These are phyloP conservation scores for Gnomoniopsis smithogilvyi DNA, from an alignment of 2,329 filamentous ascomycete genomes.

Conservation along the genomic window DNA sequence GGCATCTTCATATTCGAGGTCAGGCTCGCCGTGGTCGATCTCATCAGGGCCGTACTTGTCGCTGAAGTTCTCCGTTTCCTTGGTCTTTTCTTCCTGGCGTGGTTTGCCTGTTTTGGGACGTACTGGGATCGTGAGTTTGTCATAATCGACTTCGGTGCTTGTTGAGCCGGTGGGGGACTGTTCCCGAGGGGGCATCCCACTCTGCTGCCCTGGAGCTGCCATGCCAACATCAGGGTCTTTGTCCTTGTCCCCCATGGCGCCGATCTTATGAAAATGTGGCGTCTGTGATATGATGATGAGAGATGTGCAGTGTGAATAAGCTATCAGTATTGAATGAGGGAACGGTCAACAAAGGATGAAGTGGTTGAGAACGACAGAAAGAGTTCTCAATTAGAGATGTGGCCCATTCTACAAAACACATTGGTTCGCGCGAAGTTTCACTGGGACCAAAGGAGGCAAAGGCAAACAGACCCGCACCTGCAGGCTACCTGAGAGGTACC, in stretches of 20 bases:
- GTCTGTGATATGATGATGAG: background rate
- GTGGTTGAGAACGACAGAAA: too few relatives aligned
- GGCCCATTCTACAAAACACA: too few relatives aligned
- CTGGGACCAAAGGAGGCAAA: background rate
- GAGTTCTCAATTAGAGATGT: too few relatives aligned
- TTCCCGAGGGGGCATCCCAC: background rate
- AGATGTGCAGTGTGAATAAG: background rate
- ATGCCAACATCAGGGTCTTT: background rate
- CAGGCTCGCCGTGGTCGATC: slow-evolving; percentile 9
- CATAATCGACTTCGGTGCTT: slow-evolving; percentile 9
- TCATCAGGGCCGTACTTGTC: slow-evolving; percentile 1
- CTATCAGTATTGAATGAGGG: background rate
- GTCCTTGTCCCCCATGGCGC: slow-evolving; percentile 2
- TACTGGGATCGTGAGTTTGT: background rate
- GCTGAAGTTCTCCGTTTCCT: background rate
- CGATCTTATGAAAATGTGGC: background rate
- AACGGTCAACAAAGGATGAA: background rate
- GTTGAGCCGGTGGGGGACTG: slow-evolving; percentile 9
- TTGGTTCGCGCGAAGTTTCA: too few relatives aligned
- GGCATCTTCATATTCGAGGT: slow-evolving; percentile 29
- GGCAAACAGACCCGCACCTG: background rate
- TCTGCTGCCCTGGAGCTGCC: background rate
- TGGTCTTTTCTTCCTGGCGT: background rate
- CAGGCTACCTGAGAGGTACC: background rate
- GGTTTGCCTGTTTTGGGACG: background rate